phyloP scores from a whole-genome alignment of 179 eudicot genomes.

The Silene noctiflora region DNA sequence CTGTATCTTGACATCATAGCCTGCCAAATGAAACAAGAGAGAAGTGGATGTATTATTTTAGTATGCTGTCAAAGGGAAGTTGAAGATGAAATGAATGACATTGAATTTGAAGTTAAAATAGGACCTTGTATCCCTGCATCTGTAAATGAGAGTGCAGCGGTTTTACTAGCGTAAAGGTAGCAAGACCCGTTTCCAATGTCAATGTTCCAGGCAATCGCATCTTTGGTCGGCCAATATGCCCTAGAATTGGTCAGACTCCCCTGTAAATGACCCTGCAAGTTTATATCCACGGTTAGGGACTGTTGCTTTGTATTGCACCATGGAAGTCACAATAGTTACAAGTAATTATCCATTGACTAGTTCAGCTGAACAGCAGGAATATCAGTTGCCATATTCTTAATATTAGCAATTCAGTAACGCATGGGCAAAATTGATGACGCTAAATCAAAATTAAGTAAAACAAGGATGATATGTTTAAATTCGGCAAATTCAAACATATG shows the following conservation, averaged over 20 bases:
- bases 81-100: background rate
- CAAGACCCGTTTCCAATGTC: conserved; percentile 56
- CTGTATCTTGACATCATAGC: conserved; percentile 61
- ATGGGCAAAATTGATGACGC: too few species aligned
- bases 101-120: background rate
- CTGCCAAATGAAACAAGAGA: conserved; percentile 38
- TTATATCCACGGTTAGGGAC: background rate
- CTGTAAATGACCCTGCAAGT: conserved; percentile 39
- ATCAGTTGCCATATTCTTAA: too few species aligned
- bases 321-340: too few species aligned
- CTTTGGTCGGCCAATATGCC: conserved; percentile 89
- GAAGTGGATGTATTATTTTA: background rate
- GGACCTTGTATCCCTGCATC: conserved; percentile 65
- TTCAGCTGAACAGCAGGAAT: conserved; percentile 10
- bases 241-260: conserved; percentile 51
- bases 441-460: too few species aligned
- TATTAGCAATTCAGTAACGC: too few species aligned
- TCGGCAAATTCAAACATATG: too few species aligned
- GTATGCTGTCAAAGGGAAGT: background rate
- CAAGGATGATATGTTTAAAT: too few species aligned
- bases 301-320: background rate
- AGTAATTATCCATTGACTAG: background rate
- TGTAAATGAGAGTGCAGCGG: conserved; percentile 50
- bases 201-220: conserved; percentile 70
- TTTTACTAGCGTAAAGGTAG: conserved; percentile 67